Base-by-base conservation (phyloP, 2,329 filamentous ascomycete species). In the Alternaria gaisen region DNA sequence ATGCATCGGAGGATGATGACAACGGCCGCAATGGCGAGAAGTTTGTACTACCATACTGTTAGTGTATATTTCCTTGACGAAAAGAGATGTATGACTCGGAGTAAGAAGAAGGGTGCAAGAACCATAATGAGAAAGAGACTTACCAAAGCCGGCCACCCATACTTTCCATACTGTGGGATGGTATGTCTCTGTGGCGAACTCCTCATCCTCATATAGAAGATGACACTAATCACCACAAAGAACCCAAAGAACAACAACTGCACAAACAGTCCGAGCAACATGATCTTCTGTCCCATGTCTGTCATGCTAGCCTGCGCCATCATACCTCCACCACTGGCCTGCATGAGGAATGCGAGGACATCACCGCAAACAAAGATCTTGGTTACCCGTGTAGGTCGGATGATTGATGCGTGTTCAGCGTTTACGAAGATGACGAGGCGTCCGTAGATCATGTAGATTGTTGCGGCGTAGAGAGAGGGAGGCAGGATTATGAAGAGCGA, bases 321-420 rank as follows among this genome's bases (percentile, higher is more conserved):
- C 65, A 72, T 71, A 11, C 69, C 68, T 30, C 68, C 69, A 3
- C 67, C 71, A 38, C 73, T 74, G 24, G 76, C 76, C 68, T 88
- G 85, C 14, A 86, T 69, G 1, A 82, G 36, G 65, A 88, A 84
- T 0, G 82, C 82, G 9, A 85, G 43, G 5, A 87, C 72, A 65
- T 88, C 86, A 43, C 85, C 84, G 8, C 69, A 54, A 4, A 88
- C 84, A 60, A 88, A 88, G n/a, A 83, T 77, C 46, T 80, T 83
- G 5, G 85, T 87, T 4, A 87, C 72, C 74, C 80, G 80, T 9
- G 65, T 77, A 3, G 77, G 72, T 3, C 68, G 64, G 53, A 85
- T 79, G 16, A 83, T 54, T 0, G 83, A 81, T 60, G 79, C 75
- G 1, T 76, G 58, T 26, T 78, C 70, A 2, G 78, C 82, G 28